Base-by-base conservation (phyloP, 2,329 filamentous ascomycete genomes). In the Escovopsis sp. region DNA sequence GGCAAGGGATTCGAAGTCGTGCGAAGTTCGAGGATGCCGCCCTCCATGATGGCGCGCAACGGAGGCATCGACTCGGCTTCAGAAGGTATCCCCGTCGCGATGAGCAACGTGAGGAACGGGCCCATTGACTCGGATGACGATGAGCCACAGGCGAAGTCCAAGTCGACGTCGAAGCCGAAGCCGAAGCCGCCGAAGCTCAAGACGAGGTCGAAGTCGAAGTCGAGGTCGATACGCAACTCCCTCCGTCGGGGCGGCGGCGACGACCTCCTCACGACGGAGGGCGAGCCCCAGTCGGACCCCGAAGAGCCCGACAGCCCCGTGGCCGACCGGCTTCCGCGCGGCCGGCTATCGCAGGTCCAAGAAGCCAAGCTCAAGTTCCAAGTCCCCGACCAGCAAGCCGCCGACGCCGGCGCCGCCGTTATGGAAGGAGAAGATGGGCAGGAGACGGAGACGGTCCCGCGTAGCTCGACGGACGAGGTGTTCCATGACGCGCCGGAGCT, bases 1-100 rank as follows among this genome's bases (percentile, higher is more conserved):
- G 79, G 79, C 44, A 96, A 96, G 57, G 90, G 90, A 0, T 98
- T 98, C 46, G 90, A 96, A 54, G 90, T 98, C 5, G 88, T 98
- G 13, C 68, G 90, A 48, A 94, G 87, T 52, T 74, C 85, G 7
- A 73, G 87, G 37, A 86, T 90, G 63, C 86, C 86, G 3, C 79
- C 81, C 6, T 76, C 78, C 39, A 80, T 85, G 64, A 51, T 55
- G 48, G 51, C 70, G 68, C 42, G 60, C 62, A 44, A 64, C 55
- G 49, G 67, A 58, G 53, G 45, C 4, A 68, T 74, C 39, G 80
- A 82, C 35, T 70, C 75, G 1, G 83, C 71, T 2, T 72, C 72
- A 0, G 71, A 78, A 46, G 75, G 74, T 2, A 72, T 77, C 27
- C 75, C 75, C 4, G 71, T 79, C 9, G 73, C 73, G 16, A 74